Evolutionary conservation across 148 eudicot genomes (phyloP).

Genomic region (Nepenthes mirabilis): DNA sequence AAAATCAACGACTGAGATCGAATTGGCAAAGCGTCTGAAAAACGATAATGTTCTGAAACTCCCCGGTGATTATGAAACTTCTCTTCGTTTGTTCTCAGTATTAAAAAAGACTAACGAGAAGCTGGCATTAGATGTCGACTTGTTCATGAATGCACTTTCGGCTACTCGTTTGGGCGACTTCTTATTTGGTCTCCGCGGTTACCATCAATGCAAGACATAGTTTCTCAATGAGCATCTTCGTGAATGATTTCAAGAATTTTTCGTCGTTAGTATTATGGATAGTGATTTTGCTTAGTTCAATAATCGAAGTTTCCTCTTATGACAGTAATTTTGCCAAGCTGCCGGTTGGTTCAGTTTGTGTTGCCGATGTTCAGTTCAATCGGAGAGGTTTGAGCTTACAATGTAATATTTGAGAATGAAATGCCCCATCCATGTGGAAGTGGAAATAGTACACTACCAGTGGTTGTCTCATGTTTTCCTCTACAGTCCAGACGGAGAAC

Average conservation of each 20-base stretch:
- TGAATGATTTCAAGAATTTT: background rate
- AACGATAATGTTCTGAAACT: constrained; percentile 28
- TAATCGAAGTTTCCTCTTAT: background rate
- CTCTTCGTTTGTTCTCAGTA: constrained; percentile 33
- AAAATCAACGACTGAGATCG: constrained; percentile 45
- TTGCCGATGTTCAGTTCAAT: constrained; percentile 75
- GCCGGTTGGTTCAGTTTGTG: constrained; percentile 75
- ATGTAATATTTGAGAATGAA: too few relatives aligned
- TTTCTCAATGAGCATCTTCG: constrained; percentile 43
- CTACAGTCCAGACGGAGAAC: constrained; percentile 75
- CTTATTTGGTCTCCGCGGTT: constrained; percentile 65
- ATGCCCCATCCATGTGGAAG: too few relatives aligned
- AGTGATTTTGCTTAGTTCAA: background rate
- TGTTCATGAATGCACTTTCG: constrained; percentile 33
- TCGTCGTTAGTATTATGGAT: too few relatives aligned
- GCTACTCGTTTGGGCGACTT: constrained; percentile 52
- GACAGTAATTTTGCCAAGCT: constrained; percentile 62
- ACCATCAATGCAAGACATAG: constrained; percentile 75
- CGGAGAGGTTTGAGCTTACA: constrained; percentile 49
- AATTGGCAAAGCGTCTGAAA: constrained; percentile 31
- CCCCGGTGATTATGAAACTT: constrained; percentile 23
- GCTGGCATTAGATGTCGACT: constrained; percentile 23
- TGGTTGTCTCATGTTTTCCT: constrained; percentile 78
- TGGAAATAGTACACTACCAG: constrained; percentile 59
- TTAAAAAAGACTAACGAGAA: constrained; percentile 8